Conservation (phyloP, 805 yeast genomes). For the Myxozyma sirexii region DNA sequence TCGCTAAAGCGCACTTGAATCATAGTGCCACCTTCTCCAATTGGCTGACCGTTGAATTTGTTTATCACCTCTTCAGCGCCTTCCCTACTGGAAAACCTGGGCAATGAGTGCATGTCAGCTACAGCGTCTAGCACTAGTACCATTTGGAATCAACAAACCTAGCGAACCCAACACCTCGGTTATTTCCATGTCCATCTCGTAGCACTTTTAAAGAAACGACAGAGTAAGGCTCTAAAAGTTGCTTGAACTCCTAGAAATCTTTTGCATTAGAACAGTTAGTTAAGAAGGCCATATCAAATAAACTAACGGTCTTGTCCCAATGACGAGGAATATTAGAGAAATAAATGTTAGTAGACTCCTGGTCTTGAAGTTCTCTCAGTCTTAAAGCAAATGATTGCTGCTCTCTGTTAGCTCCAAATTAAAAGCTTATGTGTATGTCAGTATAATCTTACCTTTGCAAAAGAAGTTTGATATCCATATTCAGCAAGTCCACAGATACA, state of each 20-base stretch:
- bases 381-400: conserved; percentile 35
- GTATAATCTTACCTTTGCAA: conserved; percentile 33
- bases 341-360: conserved; percentile 34
- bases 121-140: not conserved
- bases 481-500: conserved; percentile 35
- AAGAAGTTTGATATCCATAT: conserved; percentile 36
- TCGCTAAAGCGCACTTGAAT: conserved; percentile 37
- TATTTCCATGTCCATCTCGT: conserved; percentile 33
- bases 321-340: conserved; percentile 35
- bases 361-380: conserved; percentile 33
- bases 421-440: too few relatives aligned
- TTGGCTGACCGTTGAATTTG: conserved; percentile 30
- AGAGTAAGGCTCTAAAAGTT: conserved; percentile 24
- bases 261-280: not conserved
- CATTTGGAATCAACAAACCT: conserved; percentile 17
- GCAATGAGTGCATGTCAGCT: not conserved
- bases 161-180: conserved; percentile 37
- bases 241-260: conserved; percentile 25
- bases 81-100: conserved; percentile 25
- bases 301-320: conserved; percentile 34
- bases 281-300: not conserved
- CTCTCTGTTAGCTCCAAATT: too few relatives aligned
- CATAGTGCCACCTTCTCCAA: conserved; percentile 30
- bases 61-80: conserved; percentile 33
- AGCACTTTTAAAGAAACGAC: conserved; percentile 34